phyloP scores from a whole-genome alignment of 116 monocot genomes.

The Phalaenopsis hybrid region DNA sequence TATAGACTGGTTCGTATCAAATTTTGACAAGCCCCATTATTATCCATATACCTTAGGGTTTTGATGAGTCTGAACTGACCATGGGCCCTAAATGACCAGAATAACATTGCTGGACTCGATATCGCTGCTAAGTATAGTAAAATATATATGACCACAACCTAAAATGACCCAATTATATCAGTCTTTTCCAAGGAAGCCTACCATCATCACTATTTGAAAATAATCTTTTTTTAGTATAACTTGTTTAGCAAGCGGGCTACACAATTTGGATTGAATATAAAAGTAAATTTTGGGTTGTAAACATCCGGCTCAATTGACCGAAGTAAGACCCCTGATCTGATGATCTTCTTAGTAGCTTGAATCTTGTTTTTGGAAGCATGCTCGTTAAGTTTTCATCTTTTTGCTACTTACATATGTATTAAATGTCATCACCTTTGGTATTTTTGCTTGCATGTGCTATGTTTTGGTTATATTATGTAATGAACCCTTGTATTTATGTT shows the following conservation, averaged over 20 bases:
- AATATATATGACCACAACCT: neutral
- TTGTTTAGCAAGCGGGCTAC: neutral
- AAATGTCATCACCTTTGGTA: neutral
- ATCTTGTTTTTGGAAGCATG: neutral
- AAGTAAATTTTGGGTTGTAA: neutral
- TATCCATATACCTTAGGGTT: neutral
- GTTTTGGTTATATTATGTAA: neutral
- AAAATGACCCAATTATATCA: neutral
- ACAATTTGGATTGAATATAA: neutral
- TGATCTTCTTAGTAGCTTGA: neutral
- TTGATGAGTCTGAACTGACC: neutral
- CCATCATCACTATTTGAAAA: neutral
- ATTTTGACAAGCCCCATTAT: neutral
- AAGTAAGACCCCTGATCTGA: neutral
- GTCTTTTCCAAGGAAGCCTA: neutral
- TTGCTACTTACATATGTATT: neutral
- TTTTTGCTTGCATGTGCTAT: neutral
- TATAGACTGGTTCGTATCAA: neutral
- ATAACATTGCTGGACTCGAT: neutral
- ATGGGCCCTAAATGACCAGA: neutral
- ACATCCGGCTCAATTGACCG: neutral
- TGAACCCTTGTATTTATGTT: neutral
- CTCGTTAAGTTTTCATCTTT: neutral
- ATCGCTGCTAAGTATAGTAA: neutral
- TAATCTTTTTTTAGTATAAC: neutral